Evolutionary conservation across 139 green algal genomes (phyloP), one percentile per base, ranked within the genome.

Genomic region (Gonium pectorale): DNA sequence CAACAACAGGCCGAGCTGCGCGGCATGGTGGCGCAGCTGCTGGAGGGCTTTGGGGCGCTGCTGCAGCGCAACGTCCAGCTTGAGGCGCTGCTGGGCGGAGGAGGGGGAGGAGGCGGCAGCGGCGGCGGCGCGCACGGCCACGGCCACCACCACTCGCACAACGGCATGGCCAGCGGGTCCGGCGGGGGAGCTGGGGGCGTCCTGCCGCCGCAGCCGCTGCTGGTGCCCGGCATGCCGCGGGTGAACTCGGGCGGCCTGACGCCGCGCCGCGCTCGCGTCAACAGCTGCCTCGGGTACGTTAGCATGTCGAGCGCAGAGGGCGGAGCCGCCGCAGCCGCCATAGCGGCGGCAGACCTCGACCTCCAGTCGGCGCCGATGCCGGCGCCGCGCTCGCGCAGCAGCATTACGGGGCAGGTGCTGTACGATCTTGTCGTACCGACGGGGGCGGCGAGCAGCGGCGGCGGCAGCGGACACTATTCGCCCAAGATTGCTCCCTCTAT

Each of bases 11-110:
- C 44, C n/a, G 73, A 81, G 73, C 56, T 81, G 52, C 54, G 73
- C 8, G 54, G 54, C 38, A 60, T 81, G 73, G 1, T 81, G 24
- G 73, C 73, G 38, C 73, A 82, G 75, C 17, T 82, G 59, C 56
- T 82, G 29, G 75, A 82, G 37, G 75, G 52, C 59, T 38, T 82
- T 40, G 29, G 52, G 5, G 29, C 59, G 7, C 40, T 71, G 17
- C 60, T 82, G 29, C 75, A 82, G 75, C 56, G 75, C 27, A 82
- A 82, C 43, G 27, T 40, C 0, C 75, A 82, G 59, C 75, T 82
- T 1, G 75, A 82, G 56, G 52, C 75, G 11, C 59, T 82, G 59
- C 15, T 82, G 38, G 56, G 29, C 27, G 35, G 19, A 5, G 33
- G 33, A 33, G 24, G 29, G 3, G 56, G 56, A 22, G 21, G 37